Evolutionary conservation across 495 filamentous ascomycete species (phyloP).

Genomic region (Aspergillus conjunctus): DNA sequence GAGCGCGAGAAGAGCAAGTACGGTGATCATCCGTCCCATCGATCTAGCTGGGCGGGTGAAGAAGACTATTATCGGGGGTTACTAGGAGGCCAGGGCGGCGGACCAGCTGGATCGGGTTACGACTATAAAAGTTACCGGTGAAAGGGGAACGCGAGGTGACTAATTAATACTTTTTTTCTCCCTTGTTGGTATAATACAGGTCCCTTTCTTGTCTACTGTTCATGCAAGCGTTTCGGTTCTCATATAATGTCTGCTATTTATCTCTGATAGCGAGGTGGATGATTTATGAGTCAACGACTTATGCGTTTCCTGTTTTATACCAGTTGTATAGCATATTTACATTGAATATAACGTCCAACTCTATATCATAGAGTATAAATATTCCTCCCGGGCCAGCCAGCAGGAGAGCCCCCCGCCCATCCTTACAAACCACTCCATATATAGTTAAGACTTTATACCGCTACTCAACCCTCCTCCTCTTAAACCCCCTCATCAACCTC

Average conservation of each 20-base stretch:
- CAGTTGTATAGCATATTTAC: not conserved
- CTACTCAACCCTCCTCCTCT: slow-evolving; percentile 19
- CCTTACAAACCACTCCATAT: not conserved
- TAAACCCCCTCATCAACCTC: slow-evolving; percentile 36
- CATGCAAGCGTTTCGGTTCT: not conserved
- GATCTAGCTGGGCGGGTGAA: slow-evolving; percentile 33
- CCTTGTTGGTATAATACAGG: slow-evolving; percentile 2
- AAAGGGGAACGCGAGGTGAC: not conserved
- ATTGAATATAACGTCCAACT: not conserved
- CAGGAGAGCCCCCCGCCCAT: not conserved
- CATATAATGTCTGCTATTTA: not conserved
- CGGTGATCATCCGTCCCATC: slow-evolving; percentile 25
- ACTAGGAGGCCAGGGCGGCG: slow-evolving; percentile 39
- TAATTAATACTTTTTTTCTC: not conserved
- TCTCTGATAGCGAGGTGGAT: not conserved
- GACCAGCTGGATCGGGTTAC: slow-evolving; percentile 29
- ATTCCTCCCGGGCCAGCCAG: not conserved
- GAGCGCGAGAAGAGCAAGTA: slow-evolving; percentile 35
- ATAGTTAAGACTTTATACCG: not conserved
- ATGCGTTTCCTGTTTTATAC: not conserved
- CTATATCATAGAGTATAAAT: not conserved
- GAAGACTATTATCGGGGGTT: slow-evolving; percentile 48
- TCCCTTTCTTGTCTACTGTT: slow-evolving; percentile 8
- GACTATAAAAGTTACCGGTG: slow-evolving; percentile 40
- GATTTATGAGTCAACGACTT: not conserved